A percentile compares a stretch with the other conserved stretches of the same genome.
Conservation (phyloP, 805 yeast species). For the Jamesozyma gamospora region DNA sequence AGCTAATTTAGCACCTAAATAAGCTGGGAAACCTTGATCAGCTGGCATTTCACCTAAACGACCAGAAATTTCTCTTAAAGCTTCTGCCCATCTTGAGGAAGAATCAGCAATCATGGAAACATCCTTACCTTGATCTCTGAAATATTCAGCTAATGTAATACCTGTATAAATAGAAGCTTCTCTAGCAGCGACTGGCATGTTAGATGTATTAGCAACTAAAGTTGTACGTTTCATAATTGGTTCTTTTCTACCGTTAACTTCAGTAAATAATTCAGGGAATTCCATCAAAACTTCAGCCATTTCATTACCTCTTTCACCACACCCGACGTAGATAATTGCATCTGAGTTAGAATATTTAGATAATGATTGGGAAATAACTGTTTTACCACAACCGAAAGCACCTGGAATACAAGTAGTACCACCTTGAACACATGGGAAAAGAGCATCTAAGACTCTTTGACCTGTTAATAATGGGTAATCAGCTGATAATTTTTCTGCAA, state of each 20-base stretch:
- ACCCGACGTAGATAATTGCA: constrained; percentile 88
- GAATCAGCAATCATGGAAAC: constrained; percentile 99
- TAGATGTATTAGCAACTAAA: constrained; percentile 95
- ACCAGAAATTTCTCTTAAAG: constrained; percentile 98
- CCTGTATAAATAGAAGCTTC: constrained; percentile 99
- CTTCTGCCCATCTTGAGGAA: constrained; percentile 99
- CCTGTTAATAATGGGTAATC: constrained; percentile 95
- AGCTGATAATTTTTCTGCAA: constrained; percentile 85
- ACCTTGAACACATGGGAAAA: constrained; percentile 99
- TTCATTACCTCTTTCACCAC: constrained; percentile 97
- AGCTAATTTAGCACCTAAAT: constrained; percentile 96
- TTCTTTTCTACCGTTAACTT: constrained; percentile 85
- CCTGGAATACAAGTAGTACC: constrained; percentile 99
- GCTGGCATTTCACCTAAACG: constrained; percentile 99
- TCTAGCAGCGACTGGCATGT: constrained; percentile 99
- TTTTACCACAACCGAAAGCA: constrained; percentile 99
- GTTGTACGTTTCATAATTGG: constrained; percentile 99
- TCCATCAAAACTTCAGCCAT: constrained; percentile 99
- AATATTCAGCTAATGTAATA: constrained; percentile 95
- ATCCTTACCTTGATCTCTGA: constrained; percentile 99
- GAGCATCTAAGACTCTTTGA: constrained; percentile 95
- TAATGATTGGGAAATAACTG: constrained; percentile 94
- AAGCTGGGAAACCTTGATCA: constrained; percentile 99
- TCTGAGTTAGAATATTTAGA: constrained; percentile 97
- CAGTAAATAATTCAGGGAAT: constrained; percentile 95